Conservation (phyloP, 2,329 filamentous ascomycete genomes). For the Aspergillus sp. region DNA sequence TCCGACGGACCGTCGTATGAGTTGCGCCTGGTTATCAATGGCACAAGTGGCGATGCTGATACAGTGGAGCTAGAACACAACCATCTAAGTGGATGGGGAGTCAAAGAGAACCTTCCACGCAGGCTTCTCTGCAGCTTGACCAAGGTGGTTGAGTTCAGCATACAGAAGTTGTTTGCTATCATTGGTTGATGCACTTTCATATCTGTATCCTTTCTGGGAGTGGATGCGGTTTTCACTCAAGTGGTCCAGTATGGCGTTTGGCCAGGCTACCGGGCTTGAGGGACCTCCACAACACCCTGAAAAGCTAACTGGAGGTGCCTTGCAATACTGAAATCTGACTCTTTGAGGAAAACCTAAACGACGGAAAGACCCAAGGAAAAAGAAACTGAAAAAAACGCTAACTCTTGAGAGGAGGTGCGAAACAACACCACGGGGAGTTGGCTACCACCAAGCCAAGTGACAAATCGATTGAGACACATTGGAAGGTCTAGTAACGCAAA, state of each 20-base stretch:
- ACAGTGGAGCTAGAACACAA: background rate
- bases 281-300: constrained; percentile 1
- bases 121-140: constrained; percentile 31
- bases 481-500: constrained; percentile 11
- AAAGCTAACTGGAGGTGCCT: background rate
- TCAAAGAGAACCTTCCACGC: constrained; percentile 33
- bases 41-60: constrained; percentile 11
- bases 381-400: background rate
- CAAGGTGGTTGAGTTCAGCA: background rate
- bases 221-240: background rate
- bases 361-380: background rate
- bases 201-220: background rate
- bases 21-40: background rate
- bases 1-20: constrained; percentile 18
- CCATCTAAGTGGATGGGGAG: background rate
- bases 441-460: background rate
- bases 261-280: constrained; percentile 8
- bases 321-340: background rate
- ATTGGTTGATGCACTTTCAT: constrained; percentile 1
- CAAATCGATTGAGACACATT: constrained; percentile 5
- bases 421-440: background rate
- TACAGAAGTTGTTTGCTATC: background rate
- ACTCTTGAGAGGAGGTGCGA: background rate
- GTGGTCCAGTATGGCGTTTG: background rate
- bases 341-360: background rate